Evolutionary conservation across 805 yeast genomes (phyloP).

Genomic region (Sugiyamaella boreocaroliniensis): DNA sequence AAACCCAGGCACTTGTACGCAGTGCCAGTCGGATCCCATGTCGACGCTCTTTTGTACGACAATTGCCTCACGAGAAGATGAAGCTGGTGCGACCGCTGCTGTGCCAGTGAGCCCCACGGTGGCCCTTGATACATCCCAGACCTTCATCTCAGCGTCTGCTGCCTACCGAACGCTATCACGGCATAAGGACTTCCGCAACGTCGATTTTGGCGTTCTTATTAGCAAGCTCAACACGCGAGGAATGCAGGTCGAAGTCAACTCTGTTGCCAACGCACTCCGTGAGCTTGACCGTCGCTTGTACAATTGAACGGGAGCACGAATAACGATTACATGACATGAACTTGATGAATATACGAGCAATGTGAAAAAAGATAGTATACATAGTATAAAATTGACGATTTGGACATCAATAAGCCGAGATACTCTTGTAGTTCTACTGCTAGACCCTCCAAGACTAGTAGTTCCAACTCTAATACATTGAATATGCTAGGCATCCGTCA

Average conservation of each 20-base stretch:
- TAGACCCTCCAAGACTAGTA: no score
- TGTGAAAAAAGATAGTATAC: neutral
- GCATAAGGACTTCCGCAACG: constrained; percentile 67
- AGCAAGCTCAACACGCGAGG: constrained; percentile 74
- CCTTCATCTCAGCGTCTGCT: constrained; percentile 81
- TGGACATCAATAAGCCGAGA: no score
- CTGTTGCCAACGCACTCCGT: constrained; percentile 76
- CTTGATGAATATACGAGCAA: neutral
- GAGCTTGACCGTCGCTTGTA: constrained; percentile 68
- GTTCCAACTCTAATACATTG: neutral
- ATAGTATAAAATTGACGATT: neutral
- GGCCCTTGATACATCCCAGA: constrained; percentile 17
- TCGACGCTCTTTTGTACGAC: constrained; percentile 84
- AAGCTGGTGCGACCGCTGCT: neutral
- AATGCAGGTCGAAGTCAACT: constrained; percentile 86
- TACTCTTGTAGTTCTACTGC: no score
- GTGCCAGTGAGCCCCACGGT: neutral
- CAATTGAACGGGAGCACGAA: constrained; percentile 26
- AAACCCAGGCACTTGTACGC: constrained; percentile 80
- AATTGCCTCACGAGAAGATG: constrained; percentile 44
- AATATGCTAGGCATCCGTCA: neutral
- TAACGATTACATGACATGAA: neutral
- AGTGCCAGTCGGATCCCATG: constrained; percentile 83
- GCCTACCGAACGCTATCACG: constrained; percentile 82
- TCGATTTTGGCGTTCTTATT: constrained; percentile 67